Evolutionary conservation across 2,329 filamentous ascomycete genomes (phyloP).

Genomic region (Cordyceps pruinosa): DNA sequence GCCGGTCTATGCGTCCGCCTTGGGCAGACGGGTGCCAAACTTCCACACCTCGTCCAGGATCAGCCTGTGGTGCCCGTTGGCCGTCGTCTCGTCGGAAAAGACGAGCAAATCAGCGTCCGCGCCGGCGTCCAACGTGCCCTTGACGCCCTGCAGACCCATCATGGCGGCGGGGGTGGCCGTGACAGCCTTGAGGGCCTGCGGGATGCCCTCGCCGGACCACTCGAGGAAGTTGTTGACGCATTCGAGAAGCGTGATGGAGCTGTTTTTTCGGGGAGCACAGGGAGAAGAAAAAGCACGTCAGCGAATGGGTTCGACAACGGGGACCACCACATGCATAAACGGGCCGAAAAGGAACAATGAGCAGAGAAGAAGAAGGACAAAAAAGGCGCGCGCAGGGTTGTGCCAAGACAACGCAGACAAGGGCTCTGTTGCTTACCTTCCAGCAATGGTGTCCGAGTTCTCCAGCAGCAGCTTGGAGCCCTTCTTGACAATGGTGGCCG

Average conservation of each 20-base stretch:
- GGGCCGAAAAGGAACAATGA: too few relatives aligned
- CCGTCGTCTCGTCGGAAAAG: slow-evolving; percentile 47
- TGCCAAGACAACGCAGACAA: too few relatives aligned
- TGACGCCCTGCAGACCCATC: slow-evolving; percentile 59
- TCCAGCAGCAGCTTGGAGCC: slow-evolving; percentile 69
- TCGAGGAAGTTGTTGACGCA: slow-evolving; percentile 76
- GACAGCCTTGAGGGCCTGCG: slow-evolving; percentile 63
- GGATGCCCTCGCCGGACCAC: slow-evolving; percentile 63
- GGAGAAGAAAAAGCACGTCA: background rate
- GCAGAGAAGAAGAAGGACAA: too few relatives aligned
- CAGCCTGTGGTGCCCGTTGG: slow-evolving; percentile 41
- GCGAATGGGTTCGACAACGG: background rate
- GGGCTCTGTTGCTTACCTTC: slow-evolving; percentile 46
- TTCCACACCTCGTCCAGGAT: slow-evolving; percentile 75
- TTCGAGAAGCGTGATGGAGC: slow-evolving; percentile 67
- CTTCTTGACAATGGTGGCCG: slow-evolving; percentile 58
- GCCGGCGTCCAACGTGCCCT: slow-evolving; percentile 58
- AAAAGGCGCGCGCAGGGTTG: too few relatives aligned
- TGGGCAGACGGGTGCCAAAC: slow-evolving; percentile 53
- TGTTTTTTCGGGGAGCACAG: too few relatives aligned
- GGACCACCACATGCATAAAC: background rate
- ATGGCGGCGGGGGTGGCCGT: slow-evolving; percentile 72
- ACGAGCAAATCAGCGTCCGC: slow-evolving; percentile 66
- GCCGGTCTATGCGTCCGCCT: slow-evolving; percentile 15
- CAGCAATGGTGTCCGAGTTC: slow-evolving; percentile 71